Evolutionary conservation across 768 basidiomycete species (phyloP).

Genomic region (Tephrocybe sp.): DNA sequence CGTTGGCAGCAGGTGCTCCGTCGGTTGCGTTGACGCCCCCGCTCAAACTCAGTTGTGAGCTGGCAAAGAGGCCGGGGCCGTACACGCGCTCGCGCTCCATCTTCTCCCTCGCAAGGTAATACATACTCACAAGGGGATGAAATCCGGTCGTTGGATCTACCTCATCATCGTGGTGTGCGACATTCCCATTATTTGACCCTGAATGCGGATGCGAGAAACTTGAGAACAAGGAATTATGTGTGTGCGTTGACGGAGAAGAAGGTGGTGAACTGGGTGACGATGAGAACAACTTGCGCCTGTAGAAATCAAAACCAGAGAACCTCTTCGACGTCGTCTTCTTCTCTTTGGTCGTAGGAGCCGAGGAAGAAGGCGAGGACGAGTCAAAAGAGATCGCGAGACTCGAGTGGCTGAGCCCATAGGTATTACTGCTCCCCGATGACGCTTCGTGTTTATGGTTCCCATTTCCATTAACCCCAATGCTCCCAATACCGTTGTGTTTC

Average conservation of each 20-base stretch:
- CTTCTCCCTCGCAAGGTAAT: slow-evolving; percentile 95
- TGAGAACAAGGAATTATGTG: background rate
- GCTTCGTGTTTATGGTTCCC: background rate
- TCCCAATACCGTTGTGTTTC: slow-evolving; percentile 42
- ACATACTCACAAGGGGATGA: slow-evolving; percentile 94
- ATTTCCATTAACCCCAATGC: slow-evolving; percentile 7
- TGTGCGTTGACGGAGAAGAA: slow-evolving; percentile 38
- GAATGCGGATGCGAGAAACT: slow-evolving; percentile 1
- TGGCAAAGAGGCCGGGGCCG: slow-evolving; percentile 92
- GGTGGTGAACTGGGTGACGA: slow-evolving; percentile 57
- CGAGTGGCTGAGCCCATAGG: slow-evolving; percentile 52
- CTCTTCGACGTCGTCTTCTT: slow-evolving; percentile 64
- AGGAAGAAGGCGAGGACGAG: background rate
- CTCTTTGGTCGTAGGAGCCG: background rate
- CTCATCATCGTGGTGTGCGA: slow-evolving; percentile 24
- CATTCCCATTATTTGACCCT: background rate
- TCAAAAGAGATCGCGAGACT: slow-evolving; percentile 69
- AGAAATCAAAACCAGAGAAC: slow-evolving; percentile 96
- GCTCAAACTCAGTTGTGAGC: slow-evolving; percentile 73
- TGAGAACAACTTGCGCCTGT: slow-evolving; percentile 85
- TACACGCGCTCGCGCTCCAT: slow-evolving; percentile 92
- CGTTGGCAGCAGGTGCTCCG: too few species aligned
- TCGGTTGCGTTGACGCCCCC: background rate
- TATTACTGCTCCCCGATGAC: too few species aligned
- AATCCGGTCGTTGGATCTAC: slow-evolving; percentile 89